phyloP scores from a whole-genome alignment of 164 flowering plant genomes.

The Vitis amurensis region DNA sequence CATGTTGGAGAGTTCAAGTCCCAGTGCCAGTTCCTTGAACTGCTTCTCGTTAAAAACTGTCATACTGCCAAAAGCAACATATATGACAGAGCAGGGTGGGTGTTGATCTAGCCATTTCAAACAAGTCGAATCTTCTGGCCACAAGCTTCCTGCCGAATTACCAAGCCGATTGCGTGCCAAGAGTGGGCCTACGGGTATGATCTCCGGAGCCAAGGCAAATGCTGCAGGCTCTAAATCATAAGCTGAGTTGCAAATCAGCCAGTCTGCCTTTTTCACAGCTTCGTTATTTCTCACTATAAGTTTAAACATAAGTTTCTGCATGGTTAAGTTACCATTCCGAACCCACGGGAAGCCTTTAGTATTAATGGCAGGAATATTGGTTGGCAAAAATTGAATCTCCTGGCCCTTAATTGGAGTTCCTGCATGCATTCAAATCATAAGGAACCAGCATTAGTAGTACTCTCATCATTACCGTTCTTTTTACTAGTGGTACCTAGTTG shows the following conservation, averaged over 20 bases:
- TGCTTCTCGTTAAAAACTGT: slow-evolving; percentile 11
- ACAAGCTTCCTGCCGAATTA: slow-evolving; percentile 11
- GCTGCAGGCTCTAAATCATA: slow-evolving; percentile 30
- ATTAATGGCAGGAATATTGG: slow-evolving; percentile 12
- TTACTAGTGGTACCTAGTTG: too few relatives aligned
- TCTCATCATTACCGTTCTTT: too few relatives aligned
- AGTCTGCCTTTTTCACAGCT: slow-evolving; percentile 11
- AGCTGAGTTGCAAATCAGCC: slow-evolving; percentile 40
- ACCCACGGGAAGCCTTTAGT: slow-evolving; percentile 22
- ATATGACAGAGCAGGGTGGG: slow-evolving; percentile 26
- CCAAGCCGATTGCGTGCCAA: slow-evolving; percentile 19
- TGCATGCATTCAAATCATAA: slow-evolving; percentile 1
- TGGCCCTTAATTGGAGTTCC: slow-evolving; percentile 15
- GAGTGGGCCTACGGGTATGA: slow-evolving; percentile 35
- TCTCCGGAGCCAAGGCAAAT: slow-evolving; percentile 17
- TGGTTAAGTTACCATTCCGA: not conserved
- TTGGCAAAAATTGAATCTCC: slow-evolving; percentile 17
- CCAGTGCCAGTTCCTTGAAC: slow-evolving; percentile 30
- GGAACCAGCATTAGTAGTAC: too few relatives aligned
- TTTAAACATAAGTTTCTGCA: slow-evolving; percentile 12
- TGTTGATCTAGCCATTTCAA: slow-evolving; percentile 31
- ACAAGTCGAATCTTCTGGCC: slow-evolving; percentile 18
- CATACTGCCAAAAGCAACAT: slow-evolving; percentile 32
- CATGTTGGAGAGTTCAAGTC: slow-evolving; percentile 1
- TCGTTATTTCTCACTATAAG: slow-evolving; percentile 4